Conservation (phyloP, 2,329 filamentous ascomycete genomes). For the Penicillium brasilianum region DNA sequence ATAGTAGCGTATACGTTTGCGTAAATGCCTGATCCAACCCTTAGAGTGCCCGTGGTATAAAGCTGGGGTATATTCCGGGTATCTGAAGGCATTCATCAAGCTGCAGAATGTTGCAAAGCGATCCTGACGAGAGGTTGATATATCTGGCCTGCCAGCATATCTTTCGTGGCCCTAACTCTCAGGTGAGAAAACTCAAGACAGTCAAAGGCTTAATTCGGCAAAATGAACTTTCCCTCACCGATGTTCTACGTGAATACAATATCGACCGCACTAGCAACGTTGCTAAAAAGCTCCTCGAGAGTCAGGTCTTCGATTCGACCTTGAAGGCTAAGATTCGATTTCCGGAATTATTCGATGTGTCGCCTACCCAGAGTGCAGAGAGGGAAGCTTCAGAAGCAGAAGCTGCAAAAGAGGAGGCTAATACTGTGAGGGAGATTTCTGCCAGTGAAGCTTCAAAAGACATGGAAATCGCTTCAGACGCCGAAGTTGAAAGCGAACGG, state of each 20-base stretch:
- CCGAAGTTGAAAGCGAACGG: no score
- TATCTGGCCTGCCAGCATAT: slow-evolving; percentile 12
- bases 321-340: slow-evolving; percentile 15
- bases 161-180: slow-evolving; percentile 10
- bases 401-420: slow-evolving; percentile 13
- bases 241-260: not conserved
- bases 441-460: slow-evolving; percentile 4
- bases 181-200: not conserved
- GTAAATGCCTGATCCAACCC: not conserved
- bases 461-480: not conserved
- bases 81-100: not conserved
- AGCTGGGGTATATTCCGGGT: not conserved
- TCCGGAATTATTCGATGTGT: slow-evolving; percentile 15
- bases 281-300: slow-evolving; percentile 10
- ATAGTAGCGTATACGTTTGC: not conserved
- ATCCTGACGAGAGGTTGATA: slow-evolving; percentile 13
- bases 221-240: not conserved
- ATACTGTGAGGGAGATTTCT: slow-evolving; percentile 8
- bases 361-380: slow-evolving; percentile 11
- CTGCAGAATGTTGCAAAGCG: not conserved
- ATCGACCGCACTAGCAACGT: slow-evolving; percentile 4
- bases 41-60: not conserved
- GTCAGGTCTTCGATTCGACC: slow-evolving; percentile 8
- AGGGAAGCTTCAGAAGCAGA: slow-evolving; percentile 17
- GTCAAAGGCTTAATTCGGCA: slow-evolving; percentile 1